Evolutionary conservation across 202 grass and related monocot species (phyloP), one percentile per base, ranked within the genome.

Genomic region (Bolboschoenoplectus hybrid): DNA sequence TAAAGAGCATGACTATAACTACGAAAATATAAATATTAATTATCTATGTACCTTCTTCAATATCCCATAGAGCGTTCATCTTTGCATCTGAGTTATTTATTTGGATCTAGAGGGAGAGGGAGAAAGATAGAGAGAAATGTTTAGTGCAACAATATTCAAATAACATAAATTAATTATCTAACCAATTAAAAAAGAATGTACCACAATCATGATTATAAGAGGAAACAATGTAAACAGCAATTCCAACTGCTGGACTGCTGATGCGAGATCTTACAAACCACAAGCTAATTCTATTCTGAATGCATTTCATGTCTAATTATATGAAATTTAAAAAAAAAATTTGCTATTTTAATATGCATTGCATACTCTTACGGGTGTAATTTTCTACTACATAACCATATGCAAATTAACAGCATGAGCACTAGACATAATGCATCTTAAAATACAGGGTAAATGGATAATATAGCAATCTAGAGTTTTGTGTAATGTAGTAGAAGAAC

Each of bases 161-260:
- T 70, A 75, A 84, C 62, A 82, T 17, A 71, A 84, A 71, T n/a
- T 8, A 84, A 71, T n/a, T 8, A 82, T 68, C 46, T 71, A 36
- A 38, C 32, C 17, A 84, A 50, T 41, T 52, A 45, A 67, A 55
- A 77, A 88, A 51, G 70, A 52, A 7, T 57, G 39, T 98, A 98
- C 93, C 91, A 3, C 91, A 95, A 69, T 95, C 96, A 88, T 98
- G 93, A 85, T 95, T 98, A 87, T 98, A 98, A 82, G 96, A 95
- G 16, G 96, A 90, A 80, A 98, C 86, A 87, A 98, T 92, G 70
- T 98, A 98, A 82, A 95, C 86, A 52, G 93, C 96, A 90, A 91
- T 94, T 17, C 93, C 96, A 92, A 97, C 91, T 74, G 95, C 91
- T 39, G 61, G 81, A 83, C 83, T 35, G 92, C 95, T 74, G 91